Percentiles rank a stretch among this genome's conserved stretches.
Conservation (phyloP, 352 stramenopile genomes). For the Globisporangium lucens region DNA sequence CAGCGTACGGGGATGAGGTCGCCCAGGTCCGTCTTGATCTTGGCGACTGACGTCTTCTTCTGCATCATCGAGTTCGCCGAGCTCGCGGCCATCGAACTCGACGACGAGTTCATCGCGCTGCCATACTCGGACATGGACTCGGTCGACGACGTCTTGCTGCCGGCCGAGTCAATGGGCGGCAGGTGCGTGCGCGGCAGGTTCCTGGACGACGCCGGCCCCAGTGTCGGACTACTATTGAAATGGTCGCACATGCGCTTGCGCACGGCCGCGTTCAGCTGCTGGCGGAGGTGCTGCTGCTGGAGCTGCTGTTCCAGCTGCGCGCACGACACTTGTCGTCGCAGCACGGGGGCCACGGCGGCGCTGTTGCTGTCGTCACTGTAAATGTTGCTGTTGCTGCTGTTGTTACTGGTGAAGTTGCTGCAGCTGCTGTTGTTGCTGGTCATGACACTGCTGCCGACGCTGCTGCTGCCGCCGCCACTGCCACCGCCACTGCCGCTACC, state of each 20-base stretch:
- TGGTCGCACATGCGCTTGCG: constrained; percentile 21
- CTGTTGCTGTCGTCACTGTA: background rate
- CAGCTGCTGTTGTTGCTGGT: constrained; percentile 1
- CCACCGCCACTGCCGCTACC: background rate
- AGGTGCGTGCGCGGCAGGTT: constrained; percentile 17
- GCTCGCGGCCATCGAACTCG: background rate
- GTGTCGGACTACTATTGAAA: constrained; percentile 9
- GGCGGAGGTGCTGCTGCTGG: background rate
- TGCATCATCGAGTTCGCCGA: constrained; percentile 16
- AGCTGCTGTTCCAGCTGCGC: constrained; percentile 1
- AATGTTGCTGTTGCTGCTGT: background rate
- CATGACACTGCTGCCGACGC: background rate
- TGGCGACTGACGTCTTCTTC: constrained; percentile 54
- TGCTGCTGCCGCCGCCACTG: background rate
- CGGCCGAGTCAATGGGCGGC: constrained; percentile 18
- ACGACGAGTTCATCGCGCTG: constrained; percentile 5
- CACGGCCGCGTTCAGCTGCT: constrained; percentile 1
- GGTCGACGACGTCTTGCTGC: constrained; percentile 23
- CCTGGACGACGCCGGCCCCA: background rate
- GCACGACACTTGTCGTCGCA: background rate
- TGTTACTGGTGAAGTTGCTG: background rate
- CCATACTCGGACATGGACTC: constrained; percentile 16
- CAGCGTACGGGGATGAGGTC: constrained; percentile 70
- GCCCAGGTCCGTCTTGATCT: constrained; percentile 81
- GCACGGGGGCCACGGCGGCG: background rate